Evolutionary conservation across 2,329 filamentous ascomycete species (phyloP), one percentile per base, ranked within the genome.

Genomic region (Tolypocladium paradoxum): DNA sequence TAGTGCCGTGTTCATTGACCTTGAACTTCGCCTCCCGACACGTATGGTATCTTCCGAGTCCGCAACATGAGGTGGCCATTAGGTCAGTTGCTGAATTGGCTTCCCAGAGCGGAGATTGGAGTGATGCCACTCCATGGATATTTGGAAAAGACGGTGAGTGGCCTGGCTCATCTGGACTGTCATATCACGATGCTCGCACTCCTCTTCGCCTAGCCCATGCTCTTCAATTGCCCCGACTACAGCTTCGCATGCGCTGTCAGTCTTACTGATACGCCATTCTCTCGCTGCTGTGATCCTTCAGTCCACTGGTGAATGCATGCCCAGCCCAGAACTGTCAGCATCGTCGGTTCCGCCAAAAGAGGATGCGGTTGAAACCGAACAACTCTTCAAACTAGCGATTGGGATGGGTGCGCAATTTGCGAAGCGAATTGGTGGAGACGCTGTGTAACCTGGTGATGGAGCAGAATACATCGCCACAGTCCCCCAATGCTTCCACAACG

Each of bases 361-460:
- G 33, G 5, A 2, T 6, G 12, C 33, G 2, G 31, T 33, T 33
- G 31, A 7, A 16, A 35, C 1, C 34, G 34, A 6, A 35, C 14
- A 16, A 35, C 34, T 35, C 34, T 34, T 16, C 12, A 16, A 34
- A 7, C 34, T 7, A 16, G 14, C 33, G 33, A 38, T 58, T 62
- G 22, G 58, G 60, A 50, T 59, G 57, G 49, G 61, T 56, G 47
- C 59, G 54, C 12, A 55, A 49, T 49, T 40, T 50, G 6, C 60
- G 58, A 8, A 55, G 55, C 6, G 55, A 54, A 48, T 61, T 61
- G 18, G 76, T 73, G 37, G 72, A 75, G 34, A 16, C 34, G 14
- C 45, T 43, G 62, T 82, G 79, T 66, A 81, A 61, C 79, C 22
- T 82, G 64, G 45, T 78, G 79, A 61, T 83, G 79, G 62, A 82